Percentiles rank a stretch among this genome's conserved stretches.
These are phyloP conservation scores for Protea cynaroides DNA, from an alignment of 164 flowering plant genomes.

Conservation along the genomic window DNA sequence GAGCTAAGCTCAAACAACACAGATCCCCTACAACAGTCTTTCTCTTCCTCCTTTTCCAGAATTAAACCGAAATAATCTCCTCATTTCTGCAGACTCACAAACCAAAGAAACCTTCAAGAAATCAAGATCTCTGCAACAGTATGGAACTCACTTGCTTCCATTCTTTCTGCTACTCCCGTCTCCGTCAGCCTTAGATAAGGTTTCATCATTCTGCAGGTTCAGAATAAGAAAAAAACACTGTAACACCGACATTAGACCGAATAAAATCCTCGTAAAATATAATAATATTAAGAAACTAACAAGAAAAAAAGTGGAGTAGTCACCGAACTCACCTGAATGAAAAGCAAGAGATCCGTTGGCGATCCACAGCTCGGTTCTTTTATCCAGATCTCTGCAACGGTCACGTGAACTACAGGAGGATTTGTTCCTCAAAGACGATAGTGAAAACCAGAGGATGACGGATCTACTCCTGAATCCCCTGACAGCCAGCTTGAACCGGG, in stretches of 20 bases:
- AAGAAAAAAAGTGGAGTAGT: conserved; percentile 5
- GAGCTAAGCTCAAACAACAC: not conserved
- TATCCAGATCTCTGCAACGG: conserved; percentile 28
- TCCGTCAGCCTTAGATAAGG: not conserved
- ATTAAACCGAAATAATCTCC: too few relatives aligned
- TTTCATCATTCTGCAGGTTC: not conserved
- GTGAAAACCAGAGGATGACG: conserved; percentile 10
- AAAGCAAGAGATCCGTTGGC: conserved; percentile 34
- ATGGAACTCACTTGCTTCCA: not conserved
- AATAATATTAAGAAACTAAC: not conserved
- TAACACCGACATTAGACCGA: not conserved
- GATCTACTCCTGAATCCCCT: not conserved
- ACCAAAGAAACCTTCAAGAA: not conserved
- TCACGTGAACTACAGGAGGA: conserved; percentile 49
- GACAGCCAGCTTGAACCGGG: conserved; percentile 4
- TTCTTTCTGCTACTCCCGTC: not conserved
- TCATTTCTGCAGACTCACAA: too few relatives aligned
- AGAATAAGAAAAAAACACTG: not conserved
- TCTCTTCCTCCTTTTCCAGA: not conserved
- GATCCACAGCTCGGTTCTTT: conserved; percentile 13
- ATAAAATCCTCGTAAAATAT: not conserved
- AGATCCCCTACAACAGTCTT: not conserved
- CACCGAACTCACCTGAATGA: conserved; percentile 37
- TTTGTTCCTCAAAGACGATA: conserved; percentile 32
- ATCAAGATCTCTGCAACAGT: conserved; percentile 3